These are phyloP conservation scores for Trichoderma virens DNA, from an alignment of 495 filamentous ascomycete species.

Conservation along the genomic window DNA sequence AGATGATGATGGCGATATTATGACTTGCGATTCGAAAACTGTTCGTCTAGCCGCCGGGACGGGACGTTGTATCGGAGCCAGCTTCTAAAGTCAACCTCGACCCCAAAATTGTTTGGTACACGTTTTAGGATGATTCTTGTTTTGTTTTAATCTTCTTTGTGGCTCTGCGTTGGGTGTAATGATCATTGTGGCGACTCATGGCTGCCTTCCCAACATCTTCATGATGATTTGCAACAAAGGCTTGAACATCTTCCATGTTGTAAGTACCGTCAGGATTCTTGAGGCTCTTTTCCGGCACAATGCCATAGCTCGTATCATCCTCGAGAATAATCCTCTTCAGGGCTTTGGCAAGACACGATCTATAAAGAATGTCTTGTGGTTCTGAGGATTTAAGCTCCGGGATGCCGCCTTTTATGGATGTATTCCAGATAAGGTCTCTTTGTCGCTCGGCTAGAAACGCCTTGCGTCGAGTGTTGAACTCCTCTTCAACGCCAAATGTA, in stretches of 20 bases:
- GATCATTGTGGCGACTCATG: background rate
- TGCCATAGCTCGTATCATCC: background rate
- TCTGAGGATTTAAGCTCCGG: slow-evolving; percentile 13
- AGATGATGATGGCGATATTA: background rate
- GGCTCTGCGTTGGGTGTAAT: background rate
- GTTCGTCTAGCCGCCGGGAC: too few species aligned
- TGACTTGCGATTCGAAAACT: background rate
- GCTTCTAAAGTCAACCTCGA: background rate
- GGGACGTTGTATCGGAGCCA: background rate
- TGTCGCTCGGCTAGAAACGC: slow-evolving; percentile 25
- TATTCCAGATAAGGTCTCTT: slow-evolving; percentile 21
- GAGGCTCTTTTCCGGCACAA: background rate
- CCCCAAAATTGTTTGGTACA: background rate
- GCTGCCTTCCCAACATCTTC: background rate
- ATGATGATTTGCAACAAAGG: background rate
- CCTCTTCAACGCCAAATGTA: slow-evolving; percentile 22
- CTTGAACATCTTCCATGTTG: background rate
- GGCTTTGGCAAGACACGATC: background rate
- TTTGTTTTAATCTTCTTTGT: background rate
- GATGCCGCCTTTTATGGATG: slow-evolving; percentile 27
- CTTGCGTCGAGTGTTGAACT: slow-evolving; percentile 19
- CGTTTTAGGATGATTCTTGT: background rate
- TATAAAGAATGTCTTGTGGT: background rate
- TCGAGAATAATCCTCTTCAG: slow-evolving; percentile 8
- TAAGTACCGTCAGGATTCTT: slow-evolving; percentile 4